phyloP scores from a whole-genome alignment of 768 basidiomycete genomes.

The Serendipita vermifera region DNA sequence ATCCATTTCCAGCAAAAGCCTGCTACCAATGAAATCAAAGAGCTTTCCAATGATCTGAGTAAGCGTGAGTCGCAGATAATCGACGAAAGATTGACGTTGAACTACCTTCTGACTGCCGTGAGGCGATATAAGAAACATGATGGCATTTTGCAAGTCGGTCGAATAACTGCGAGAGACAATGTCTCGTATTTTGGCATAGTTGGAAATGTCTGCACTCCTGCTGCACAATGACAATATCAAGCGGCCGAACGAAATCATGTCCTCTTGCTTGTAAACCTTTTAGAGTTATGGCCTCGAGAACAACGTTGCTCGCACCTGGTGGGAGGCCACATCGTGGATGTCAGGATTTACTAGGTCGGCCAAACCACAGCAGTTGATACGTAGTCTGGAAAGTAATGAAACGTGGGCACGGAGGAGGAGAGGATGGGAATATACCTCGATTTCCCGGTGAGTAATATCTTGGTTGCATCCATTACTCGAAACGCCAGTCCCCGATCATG shows the following conservation, averaged over 20 bases:
- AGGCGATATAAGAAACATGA: constrained; percentile 45
- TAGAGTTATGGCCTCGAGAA: not conserved
- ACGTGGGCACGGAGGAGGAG: not conserved
- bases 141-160: constrained; percentile 66
- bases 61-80: not conserved
- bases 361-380: constrained; percentile 78
- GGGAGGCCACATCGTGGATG: constrained; percentile 57
- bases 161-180: constrained; percentile 60
- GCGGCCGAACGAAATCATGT: constrained; percentile 73
- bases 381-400: constrained; percentile 37
- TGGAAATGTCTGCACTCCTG: constrained; percentile 45
- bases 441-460: constrained; percentile 77
- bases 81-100: not conserved
- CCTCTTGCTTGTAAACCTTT: constrained; percentile 48
- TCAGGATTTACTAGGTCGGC: constrained; percentile 54
- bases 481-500: constrained; percentile 74
- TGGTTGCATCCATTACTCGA: constrained; percentile 71
- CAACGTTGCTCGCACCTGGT: constrained; percentile 35
- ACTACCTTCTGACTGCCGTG: constrained; percentile 49
- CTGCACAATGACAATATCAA: constrained; percentile 72
- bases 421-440: constrained; percentile 48
- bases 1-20: constrained; percentile 67
- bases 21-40: constrained; percentile 63
- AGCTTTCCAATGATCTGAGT: constrained; percentile 62
- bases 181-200: constrained; percentile 62